These are phyloP conservation scores for Trichoderma atrobrunneum DNA, from an alignment of 2,329 filamentous ascomycete species.

Conservation along the genomic window DNA sequence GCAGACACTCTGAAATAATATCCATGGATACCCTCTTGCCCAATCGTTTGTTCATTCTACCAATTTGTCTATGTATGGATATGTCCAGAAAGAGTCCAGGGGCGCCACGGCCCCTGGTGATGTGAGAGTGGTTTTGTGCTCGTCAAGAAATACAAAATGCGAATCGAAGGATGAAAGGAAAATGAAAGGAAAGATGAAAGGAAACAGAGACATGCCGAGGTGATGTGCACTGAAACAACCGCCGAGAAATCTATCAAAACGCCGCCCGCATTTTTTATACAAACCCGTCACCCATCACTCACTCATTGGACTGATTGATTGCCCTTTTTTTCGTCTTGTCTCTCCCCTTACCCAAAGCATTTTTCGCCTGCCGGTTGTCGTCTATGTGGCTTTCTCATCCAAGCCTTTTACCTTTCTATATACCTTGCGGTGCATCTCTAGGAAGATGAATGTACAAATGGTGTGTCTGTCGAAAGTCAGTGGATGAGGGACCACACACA, in stretches of 20 bases:
- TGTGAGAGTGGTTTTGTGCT: neutral
- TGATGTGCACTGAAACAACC: slow-evolving; percentile 11
- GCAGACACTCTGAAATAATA: neutral
- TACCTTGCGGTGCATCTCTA: slow-evolving; percentile 81
- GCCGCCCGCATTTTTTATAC: slow-evolving; percentile 24
- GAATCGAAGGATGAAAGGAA: neutral
- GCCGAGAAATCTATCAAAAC: slow-evolving; percentile 22
- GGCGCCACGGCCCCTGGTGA: neutral
- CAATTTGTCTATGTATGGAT: slow-evolving; percentile 2
- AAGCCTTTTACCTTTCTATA: slow-evolving; percentile 57
- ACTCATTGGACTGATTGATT: neutral
- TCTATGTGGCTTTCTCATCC: slow-evolving; percentile 25
- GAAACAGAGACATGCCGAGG: neutral
- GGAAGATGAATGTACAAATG: slow-evolving; percentile 79
- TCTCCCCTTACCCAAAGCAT: neutral
- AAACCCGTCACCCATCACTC: neutral
- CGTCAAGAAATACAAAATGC: neutral
- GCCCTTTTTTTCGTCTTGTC: neutral
- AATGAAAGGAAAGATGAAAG: neutral
- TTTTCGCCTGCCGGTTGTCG: neutral
- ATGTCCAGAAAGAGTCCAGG: neutral
- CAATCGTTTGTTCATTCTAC: neutral
- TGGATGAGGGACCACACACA: too few relatives aligned
- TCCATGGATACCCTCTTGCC: neutral
- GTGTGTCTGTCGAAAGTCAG: slow-evolving; percentile 58